Evolutionary conservation across 2,329 filamentous ascomycete species (phyloP), one percentile per base, ranked within the genome.

Genomic region (Pyrenophora graminea): DNA sequence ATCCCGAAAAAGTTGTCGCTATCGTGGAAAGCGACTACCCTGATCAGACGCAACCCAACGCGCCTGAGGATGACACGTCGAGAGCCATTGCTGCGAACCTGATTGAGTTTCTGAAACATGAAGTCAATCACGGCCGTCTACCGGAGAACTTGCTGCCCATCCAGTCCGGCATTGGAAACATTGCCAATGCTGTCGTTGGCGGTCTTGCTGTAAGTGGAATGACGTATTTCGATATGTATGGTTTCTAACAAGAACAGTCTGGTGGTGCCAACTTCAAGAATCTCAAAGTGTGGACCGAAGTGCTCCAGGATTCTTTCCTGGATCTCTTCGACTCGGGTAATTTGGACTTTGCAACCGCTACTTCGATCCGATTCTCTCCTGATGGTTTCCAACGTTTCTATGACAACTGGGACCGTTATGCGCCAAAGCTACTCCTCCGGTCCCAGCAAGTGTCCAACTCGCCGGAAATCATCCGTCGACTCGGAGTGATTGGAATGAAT

Each of bases 401-500:
- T 79, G 84, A 89, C 62, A 85, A 86, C 77, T 95, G 88, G 87
- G 88, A 93, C 61, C 71, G 78, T 32, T 96, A 96, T 75, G 80
- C 88, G 42, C 82, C 87, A 70, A 93, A 92, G 79, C 84, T 95
- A 2, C 87, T 96, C 49, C 85, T 96, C 40, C 89, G 91, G 56
- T 87, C 87, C n/a, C 91, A 96, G 77, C 85, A 89, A 70, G 89
- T 96, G 8, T 92, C 88, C 67, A 96, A 96, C 81, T 88, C 86
- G 2, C 91, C 91, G 53, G 91, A 96, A 76, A 91, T 96, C 76
- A 96, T 96, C 77, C 85, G 90, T 48, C 84, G 91, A 21, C 80
- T 96, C 1, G 91, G 91, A 55, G 86, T 91, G 61, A 96, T 96
- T 64, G 91, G 90, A 72, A 96, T 96, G 91, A 96, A 96, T 82